Evolutionary conservation across 768 basidiomycete species (phyloP), one percentile per base, ranked within the genome.

Genomic region (Russula sp.): DNA sequence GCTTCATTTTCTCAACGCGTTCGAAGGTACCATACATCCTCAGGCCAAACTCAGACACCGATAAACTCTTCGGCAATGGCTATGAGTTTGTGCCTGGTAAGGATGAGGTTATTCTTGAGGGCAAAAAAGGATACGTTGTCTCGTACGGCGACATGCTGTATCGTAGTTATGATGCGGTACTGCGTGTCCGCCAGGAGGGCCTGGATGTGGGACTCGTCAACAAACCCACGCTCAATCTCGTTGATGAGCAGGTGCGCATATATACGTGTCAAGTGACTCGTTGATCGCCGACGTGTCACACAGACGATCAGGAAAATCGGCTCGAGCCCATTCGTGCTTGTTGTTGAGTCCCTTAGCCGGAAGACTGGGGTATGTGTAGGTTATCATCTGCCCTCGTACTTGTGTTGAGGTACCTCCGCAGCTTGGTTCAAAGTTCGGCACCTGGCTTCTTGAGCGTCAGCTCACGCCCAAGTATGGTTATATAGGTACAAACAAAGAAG

Each of bases 11-110:
- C 77, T 93, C 90, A 6, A 94, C 92, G 5, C 89, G 92, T 48
- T 84, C 92, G 36, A 94, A 94, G 75, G 89, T 94, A 4, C 92
- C 92, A 30, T 92, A 84, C 77, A 87, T 94, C 73, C 83, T 93
- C 66, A 83, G 88, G 71, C 86, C 85, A 70, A 85, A 92, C 69
- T 86, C 90, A 13, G 75, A 81, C 69, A n/a, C n/a, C n/a, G 79
- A 82, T 48, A 82, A 78, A 62, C 85, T 81, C 78, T 92, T 85
- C 71, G 87, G 80, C 26, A 83, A 80, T 26, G 79, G 80, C 67
- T 94, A 94, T 76, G 75, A 86, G 75, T 94, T 94, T 72, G 78
- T 84, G 1, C 91, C 92, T 8, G 90, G 91, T 32, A 92, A 90
- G 75, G 92, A 94, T 71, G 92, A 94, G 75, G 75, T 86, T 26